Conservation (phyloP, 202 grass and related monocot genomes). For the Alloteropsis angusta region DNA sequence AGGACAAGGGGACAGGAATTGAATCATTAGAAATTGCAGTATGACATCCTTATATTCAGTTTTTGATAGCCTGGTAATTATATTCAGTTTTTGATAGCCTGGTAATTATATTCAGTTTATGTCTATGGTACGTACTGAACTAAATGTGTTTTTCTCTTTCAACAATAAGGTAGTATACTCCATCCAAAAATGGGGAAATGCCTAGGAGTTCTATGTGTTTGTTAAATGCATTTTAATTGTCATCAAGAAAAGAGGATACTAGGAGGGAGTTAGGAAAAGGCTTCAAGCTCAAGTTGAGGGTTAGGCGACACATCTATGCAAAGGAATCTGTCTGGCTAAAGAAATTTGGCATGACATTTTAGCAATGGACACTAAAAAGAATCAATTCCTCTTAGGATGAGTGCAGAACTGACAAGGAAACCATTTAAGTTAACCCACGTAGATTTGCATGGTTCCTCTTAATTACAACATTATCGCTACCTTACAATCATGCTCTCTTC, state of each 20-base stretch:
- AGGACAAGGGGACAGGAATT: background rate
- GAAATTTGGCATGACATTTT: background rate
- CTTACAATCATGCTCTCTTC: background rate
- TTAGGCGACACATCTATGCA: background rate
- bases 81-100: too few species aligned
- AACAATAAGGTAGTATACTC: background rate
- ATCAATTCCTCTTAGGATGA: background rate
- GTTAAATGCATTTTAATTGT: background rate
- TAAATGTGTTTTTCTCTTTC: background rate
- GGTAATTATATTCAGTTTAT: too few species aligned
- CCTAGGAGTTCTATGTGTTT: background rate
- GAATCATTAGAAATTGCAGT: background rate
- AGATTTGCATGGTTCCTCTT: background rate
- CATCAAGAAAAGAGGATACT: background rate
- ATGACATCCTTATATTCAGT: background rate
- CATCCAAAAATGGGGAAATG: background rate
- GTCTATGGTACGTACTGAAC: too few species aligned
- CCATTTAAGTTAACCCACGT: constrained; percentile 18
- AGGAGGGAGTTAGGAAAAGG: background rate
- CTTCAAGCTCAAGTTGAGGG: background rate
- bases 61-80: too few species aligned
- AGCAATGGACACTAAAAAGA: background rate
- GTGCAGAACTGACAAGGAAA: constrained; percentile 32
- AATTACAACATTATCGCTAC: constrained; percentile 4
- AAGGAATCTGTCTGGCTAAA: background rate